These are phyloP conservation scores for Trichoderma oligosporum DNA, from an alignment of 2,329 filamentous ascomycete genomes.

Conservation along the genomic window DNA sequence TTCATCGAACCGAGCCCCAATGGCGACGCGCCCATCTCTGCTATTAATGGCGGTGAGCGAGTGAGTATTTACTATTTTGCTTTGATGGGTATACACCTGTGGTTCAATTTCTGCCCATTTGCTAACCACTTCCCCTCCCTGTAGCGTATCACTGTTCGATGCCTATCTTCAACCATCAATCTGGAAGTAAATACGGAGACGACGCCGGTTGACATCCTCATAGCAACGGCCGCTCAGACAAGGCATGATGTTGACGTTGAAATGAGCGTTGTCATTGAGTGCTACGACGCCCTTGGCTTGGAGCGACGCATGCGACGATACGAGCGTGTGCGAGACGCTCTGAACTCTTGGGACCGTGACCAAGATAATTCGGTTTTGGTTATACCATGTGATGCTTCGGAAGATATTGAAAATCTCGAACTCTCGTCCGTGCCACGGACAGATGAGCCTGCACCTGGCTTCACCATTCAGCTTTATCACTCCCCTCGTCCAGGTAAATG, in stretches of 20 bases:
- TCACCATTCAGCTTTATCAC: conserved; percentile 71
- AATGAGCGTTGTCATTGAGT: conserved; percentile 71
- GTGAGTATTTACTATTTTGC: too few relatives aligned
- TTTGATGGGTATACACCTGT: background rate
- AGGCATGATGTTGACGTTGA: conserved; percentile 60
- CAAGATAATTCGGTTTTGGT: conserved; percentile 71
- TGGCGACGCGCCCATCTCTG: conserved; percentile 74
- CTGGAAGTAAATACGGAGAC: conserved; percentile 74
- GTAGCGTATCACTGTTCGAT: conserved; percentile 68
- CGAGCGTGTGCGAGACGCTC: conserved; percentile 78
- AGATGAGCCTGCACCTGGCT: conserved; percentile 59
- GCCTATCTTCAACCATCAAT: conserved; percentile 62
- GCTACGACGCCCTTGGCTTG: conserved; percentile 69
- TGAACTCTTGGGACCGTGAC: conserved; percentile 91
- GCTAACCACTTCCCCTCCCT: conserved; percentile 15
- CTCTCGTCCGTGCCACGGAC: conserved; percentile 57
- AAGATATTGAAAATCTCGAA: conserved; percentile 60
- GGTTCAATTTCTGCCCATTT: background rate
- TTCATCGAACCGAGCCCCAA: conserved; percentile 46
- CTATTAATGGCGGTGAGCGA: conserved; percentile 74
- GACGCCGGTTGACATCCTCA: conserved; percentile 68
- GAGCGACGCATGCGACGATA: conserved; percentile 81
- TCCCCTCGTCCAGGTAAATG: conserved; percentile 80
- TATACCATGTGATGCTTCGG: conserved; percentile 52
- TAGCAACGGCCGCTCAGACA: conserved; percentile 60